These are phyloP conservation scores for Miscanthus sacchariflorus DNA, from an alignment of 202 grass and related monocot species.

Conservation along the genomic window DNA sequence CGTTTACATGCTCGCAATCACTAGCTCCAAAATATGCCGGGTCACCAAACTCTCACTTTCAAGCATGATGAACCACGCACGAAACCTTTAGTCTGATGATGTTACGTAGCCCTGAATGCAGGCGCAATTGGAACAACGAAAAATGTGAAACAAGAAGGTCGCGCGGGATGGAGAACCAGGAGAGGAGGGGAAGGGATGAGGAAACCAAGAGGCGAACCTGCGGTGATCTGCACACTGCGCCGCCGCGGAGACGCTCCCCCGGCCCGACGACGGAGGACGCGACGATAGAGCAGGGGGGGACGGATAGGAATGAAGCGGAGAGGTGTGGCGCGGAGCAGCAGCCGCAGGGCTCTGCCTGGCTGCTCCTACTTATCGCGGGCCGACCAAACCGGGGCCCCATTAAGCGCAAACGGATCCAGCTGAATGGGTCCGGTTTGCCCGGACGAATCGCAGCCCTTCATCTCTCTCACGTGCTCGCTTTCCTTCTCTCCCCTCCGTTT, in stretches of 20 bases:
- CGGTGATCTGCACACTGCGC: not conserved
- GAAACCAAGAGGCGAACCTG: constrained; percentile 19
- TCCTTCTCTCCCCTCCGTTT: not conserved
- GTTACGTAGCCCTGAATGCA: not conserved
- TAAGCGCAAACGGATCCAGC: not conserved
- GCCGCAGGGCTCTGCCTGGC: not conserved
- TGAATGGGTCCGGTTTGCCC: not conserved
- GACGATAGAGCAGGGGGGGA: not conserved
- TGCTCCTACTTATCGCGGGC: not conserved
- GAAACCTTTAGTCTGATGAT: not conserved
- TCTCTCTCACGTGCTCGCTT: not conserved
- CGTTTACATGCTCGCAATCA: not conserved
- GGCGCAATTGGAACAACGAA: not conserved
- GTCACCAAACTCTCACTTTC: not conserved
- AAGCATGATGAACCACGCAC: not conserved
- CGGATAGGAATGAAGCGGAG: not conserved
- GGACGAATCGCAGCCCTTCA: not conserved
- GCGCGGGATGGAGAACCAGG: not conserved
- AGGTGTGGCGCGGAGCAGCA: constrained; percentile 44
- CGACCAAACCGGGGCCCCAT: not conserved
- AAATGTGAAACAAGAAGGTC: not conserved
- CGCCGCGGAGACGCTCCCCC: not conserved
- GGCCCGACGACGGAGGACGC: not conserved
- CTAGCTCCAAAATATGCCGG: not conserved
- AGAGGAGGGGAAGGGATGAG: not conserved